phyloP scores from a whole-genome alignment of 2,329 filamentous ascomycete species.

The Lecanicillium sp. region DNA sequence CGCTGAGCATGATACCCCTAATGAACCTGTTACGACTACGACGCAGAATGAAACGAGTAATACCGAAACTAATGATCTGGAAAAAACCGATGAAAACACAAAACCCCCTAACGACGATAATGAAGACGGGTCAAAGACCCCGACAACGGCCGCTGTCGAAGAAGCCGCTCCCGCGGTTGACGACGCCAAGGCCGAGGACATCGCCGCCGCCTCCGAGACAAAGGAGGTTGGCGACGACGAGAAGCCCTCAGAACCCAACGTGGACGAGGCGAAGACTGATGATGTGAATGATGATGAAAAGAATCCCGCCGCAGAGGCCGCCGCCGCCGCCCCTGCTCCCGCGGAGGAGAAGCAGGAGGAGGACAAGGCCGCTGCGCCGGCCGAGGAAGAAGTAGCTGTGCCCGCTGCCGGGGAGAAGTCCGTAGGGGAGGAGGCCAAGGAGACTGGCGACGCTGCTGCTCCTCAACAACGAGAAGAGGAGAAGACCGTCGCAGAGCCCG shows the following conservation, averaged over 20 bases:
- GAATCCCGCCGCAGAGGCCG: background rate
- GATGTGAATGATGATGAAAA: conserved; percentile 1
- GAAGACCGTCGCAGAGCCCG: background rate
- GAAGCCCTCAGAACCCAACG: conserved; percentile 2
- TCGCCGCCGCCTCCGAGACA: conserved; percentile 3
- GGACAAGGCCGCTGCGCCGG: background rate
- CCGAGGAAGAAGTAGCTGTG: background rate
- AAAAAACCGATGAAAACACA: conserved; percentile 4
- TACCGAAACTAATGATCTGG: conserved; percentile 11
- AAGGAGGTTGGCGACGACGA: background rate
- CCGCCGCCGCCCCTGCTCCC: background rate
- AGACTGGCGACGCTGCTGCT: background rate
- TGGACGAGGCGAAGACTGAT: conserved; percentile 8
- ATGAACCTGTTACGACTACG: conserved; percentile 15
- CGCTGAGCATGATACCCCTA: conserved; percentile 12
- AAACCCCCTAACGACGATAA: background rate
- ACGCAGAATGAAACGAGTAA: conserved; percentile 13
- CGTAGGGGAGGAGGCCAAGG: background rate
- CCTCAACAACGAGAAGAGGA: background rate
- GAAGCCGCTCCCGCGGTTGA: background rate
- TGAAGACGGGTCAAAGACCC: background rate
- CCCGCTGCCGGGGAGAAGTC: background rate
- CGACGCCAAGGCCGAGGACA: background rate
- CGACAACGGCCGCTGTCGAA: conserved; percentile 2
- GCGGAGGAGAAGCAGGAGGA: background rate